Base-by-base conservation (phyloP, 1,284 basidiomycete species). In the Microbotryum scabiosae region DNA sequence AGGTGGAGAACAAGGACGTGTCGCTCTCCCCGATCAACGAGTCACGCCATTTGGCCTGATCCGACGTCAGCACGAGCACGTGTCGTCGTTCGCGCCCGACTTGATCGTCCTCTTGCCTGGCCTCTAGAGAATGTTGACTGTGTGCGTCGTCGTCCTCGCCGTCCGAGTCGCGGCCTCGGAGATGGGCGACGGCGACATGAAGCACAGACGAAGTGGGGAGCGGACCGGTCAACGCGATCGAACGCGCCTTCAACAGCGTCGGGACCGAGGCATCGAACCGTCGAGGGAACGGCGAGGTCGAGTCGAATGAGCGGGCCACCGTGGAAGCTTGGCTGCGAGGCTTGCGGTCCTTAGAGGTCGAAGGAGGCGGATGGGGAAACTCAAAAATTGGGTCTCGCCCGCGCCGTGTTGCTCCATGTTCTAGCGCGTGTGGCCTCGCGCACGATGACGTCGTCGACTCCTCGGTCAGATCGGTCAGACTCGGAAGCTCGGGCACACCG, bases 161-260 rank as follows among this genome's bases (percentile, higher is more conserved):
- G 20, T 7, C 9, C 16, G 6, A 4, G 20, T 9, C 46, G 9
- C 51, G 45, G 1, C 7, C 21, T 14, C 45, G 49, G 5, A 67
- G 52, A 47, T 67, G 66, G 45, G 58, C 57, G 28, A 65, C 28
- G 0, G 66, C 60, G 52, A 65, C 8, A 54, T 67, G 61, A 3
- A 65, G 26, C 7, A 61, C 30, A 12, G 59, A 59, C 5, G 63
- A 57, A 2, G 32, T 20, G 5, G 60, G 59, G 14, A 64, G 23
- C 16, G 52, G 51, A 3, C 66, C 66, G n/a, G 56, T 18, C 18
- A 67, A 12, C 30, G 60, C 62, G 41, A 66, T 30, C 30, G 21
- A 55, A 53, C 2, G 48, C 23, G n/a, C 57, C 28, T 5, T 41
- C 16, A n/a, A 61, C 21, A 3, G 23, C 20, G 14, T 41, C n/a